Conservation (phyloP, 306 rosid species). For the Trifolium repens region DNA sequence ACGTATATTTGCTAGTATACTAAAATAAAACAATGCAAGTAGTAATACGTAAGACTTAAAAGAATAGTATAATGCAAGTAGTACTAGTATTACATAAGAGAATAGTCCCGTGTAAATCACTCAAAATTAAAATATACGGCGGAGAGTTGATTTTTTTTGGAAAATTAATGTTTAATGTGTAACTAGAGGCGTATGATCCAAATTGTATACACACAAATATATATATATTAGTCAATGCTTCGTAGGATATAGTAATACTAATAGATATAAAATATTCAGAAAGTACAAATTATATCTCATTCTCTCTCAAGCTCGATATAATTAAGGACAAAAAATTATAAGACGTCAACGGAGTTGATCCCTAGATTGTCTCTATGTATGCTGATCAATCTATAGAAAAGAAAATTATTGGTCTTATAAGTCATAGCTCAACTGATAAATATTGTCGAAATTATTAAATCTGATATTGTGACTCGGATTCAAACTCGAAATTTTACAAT, state of each 20-base stretch:
- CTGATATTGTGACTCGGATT: too few relatives aligned
- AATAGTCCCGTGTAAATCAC: conserved; percentile 21
- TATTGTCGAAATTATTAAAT: too few relatives aligned
- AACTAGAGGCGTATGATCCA: background rate
- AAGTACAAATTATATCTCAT: background rate
- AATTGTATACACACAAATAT: background rate
- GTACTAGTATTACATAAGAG: conserved; percentile 9
- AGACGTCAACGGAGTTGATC: conserved; percentile 57
- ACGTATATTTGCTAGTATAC: background rate
- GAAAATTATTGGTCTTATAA: background rate
- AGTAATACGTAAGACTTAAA: background rate
- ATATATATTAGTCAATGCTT: conserved; percentile 5
- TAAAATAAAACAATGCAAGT: conserved; percentile 1
- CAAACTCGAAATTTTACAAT: too few relatives aligned
- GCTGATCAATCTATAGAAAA: conserved; percentile 24
- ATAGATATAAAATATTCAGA: background rate
- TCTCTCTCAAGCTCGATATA: background rate
- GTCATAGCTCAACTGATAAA: too few relatives aligned
- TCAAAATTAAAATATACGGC: conserved; percentile 3
- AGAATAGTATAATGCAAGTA: conserved; percentile 16
- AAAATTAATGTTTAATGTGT: background rate
- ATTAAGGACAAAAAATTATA: conserved; percentile 31
- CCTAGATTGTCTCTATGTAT: conserved; percentile 42
- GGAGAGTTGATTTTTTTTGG: background rate
- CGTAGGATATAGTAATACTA: background rate